Conservation (phyloP, 2,329 filamentous ascomycete species). For the Fusarium agapanthi region DNA sequence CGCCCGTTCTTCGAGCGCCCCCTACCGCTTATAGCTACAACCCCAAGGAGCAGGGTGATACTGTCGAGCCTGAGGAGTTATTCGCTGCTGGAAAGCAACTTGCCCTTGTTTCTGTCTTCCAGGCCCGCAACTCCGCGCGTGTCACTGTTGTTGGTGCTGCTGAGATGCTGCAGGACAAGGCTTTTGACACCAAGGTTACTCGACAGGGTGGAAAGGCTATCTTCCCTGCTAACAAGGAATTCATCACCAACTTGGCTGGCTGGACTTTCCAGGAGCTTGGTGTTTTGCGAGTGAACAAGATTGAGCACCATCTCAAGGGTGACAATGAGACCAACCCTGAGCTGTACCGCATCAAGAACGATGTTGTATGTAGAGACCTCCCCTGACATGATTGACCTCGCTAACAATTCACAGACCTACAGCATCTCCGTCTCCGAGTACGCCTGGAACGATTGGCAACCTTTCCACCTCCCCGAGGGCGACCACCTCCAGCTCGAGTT, state of each 20-base stretch:
- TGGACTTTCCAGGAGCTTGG: conserved; percentile 97
- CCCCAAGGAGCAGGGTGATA: conserved; percentile 81
- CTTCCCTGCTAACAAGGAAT: conserved; percentile 81
- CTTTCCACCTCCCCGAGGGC: conserved; percentile 73
- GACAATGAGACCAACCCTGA: conserved; percentile 75
- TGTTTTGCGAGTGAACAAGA: conserved; percentile 82
- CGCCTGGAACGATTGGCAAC: conserved; percentile 74
- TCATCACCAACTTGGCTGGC: conserved; percentile 84
- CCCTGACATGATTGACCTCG: background rate
- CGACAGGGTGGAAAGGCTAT: conserved; percentile 62
- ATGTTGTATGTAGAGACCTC: conserved; percentile 74
- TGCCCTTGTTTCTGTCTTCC: conserved; percentile 82
- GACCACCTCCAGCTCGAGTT: conserved; percentile 94
- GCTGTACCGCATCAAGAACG: conserved; percentile 96
- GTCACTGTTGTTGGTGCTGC: conserved; percentile 85
- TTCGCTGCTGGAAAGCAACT: conserved; percentile 88
- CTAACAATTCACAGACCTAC: conserved; percentile 70
- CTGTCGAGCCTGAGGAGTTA: conserved; percentile 74
- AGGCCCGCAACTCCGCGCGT: conserved; percentile 92
- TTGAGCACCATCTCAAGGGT: conserved; percentile 77
- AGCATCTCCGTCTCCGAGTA: conserved; percentile 91
- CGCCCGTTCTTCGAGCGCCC: conserved; percentile 83
- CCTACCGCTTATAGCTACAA: conserved; percentile 93
- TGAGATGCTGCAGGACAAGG: conserved; percentile 87
- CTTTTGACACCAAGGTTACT: conserved; percentile 84